Conservation (phyloP, 371 early-diverging fungal genomes). For the Mortierella sp. region DNA sequence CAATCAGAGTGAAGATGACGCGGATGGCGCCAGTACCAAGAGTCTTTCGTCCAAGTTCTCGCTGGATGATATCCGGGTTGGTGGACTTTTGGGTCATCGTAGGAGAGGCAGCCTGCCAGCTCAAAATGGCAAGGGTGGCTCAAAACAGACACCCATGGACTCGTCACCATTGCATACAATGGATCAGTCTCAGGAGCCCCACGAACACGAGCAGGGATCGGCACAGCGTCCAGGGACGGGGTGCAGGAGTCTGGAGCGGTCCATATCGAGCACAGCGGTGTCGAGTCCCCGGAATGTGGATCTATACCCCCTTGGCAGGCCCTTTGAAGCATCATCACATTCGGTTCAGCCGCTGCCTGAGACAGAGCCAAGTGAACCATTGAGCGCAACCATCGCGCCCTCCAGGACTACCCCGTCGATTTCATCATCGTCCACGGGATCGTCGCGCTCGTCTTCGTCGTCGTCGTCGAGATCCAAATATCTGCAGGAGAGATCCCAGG, state of each 20-base stretch:
- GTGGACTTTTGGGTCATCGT: constrained; percentile 20
- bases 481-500: constrained; percentile 40
- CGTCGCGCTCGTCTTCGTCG: neutral
- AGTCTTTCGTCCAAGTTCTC: constrained; percentile 14
- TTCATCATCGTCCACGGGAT: constrained; percentile 9
- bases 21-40: neutral
- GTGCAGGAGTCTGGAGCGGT: constrained; percentile 8
- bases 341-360: neutral
- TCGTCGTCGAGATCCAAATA: constrained; percentile 14
- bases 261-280: constrained; percentile 4
- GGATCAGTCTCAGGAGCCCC: neutral
- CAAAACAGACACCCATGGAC: neutral
- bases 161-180: neutral
- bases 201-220: neutral
- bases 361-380: neutral
- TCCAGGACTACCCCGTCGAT: neutral
- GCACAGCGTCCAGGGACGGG: neutral
- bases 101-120: constrained; percentile 18
- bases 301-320: constrained; percentile 21
- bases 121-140: neutral
- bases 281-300: constrained; percentile 10
- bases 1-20: neutral
- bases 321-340: constrained; percentile 14
- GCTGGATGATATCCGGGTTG: constrained; percentile 13
- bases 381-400: neutral